Evolutionary conservation across 768 basidiomycete genomes (phyloP), one percentile per base, ranked within the genome.

Genomic region (Leucocoprinus sp.): DNA sequence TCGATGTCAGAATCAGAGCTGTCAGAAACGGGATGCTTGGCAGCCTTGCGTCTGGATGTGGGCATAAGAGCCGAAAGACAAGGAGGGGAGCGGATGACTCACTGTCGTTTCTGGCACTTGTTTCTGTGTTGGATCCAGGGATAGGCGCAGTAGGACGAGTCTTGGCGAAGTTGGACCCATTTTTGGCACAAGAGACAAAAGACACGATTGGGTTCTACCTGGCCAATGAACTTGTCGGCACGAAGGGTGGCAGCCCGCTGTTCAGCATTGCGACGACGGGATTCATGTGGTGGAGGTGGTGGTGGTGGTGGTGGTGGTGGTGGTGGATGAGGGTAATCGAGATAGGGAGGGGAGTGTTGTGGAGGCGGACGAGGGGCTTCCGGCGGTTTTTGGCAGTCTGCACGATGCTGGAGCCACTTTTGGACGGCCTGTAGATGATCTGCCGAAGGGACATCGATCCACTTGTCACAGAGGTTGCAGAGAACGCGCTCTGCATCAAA

Each of bases 111-210:
- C 36, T 84, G 58, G 65, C 86, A 88, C 60, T 86, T 89, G 19
- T 70, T 74, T 15, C 82, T 74, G 60, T 89, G 86, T 63, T 84
- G 82, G 48, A 79, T 58, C 86, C 85, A 89, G 29, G 86, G 85
- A 57, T 87, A 85, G 42, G 85, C 82, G 52, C 85, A 89, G 58
- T 82, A 89, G 8, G 77, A 76, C 49, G 76, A 79, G 53, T 89
- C 85, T 58, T 86, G 84, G 33, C 86, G 62, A 15, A 89, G 69
- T 60, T 88, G 86, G 1, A 89, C 84, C 86, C 86, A 89, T 61
- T 88, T 87, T 55, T 74, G 69, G 57, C 87, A 90, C 1, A 88
- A 60, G 2, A 70, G 67, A 56, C 86, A 90, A 53, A 87, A 85
- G 0, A 88, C 83, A 22, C 79, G 61, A 53, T 81, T 82, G 0